Evolutionary conservation across 2,329 filamentous ascomycete species (phyloP), one percentile per base, ranked within the genome.

Genomic region (Volutella citrinella): DNA sequence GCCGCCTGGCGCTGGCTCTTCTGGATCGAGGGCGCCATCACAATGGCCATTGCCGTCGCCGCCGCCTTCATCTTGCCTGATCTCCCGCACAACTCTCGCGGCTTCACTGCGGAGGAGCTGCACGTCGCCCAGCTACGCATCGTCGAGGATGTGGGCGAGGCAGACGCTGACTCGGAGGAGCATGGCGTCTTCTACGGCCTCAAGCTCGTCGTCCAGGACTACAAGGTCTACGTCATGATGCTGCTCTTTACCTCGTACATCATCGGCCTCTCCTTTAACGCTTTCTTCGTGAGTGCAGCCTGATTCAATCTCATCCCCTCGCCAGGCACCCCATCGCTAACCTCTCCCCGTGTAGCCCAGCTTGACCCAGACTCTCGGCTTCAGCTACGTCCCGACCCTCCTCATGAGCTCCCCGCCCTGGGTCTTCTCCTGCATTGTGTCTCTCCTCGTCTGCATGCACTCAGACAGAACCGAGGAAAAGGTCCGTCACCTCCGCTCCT

Each of bases 201-300:
- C 19, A 61, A 72, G 32, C 75, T 82, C 69, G 74, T 76, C 0
- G 50, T 80, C 30, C 77, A 74, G 55, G 79, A 82, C 42, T 12
- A 61, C 43, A 82, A 81, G 63, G 76, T 80, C 42, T 82, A 80
- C 49, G 49, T 82, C 40, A 74, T 82, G 72, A 80, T 79, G 69
- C 35, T 81, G 7, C 76, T 75, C 2, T 74, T 80, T 37, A 76
- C 74, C 4, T 73, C 76, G 5, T 80, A 80, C 41, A 75, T 80
- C 7, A 66, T 80, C 6, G 76, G 77, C 4, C 55, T 68, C 23
- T 73, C 74, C 0, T 78, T 78, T 55, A 78, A 78, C 43, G 73
- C 72, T 24, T 80, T 77, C 55, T 78, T 78, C 56, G 62, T 66
- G 49, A 54, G 61, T 60, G 9, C 3, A 8, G n/a, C 2, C 17